Evolutionary conservation across 1,139 yeast genomes (phyloP).

Genomic region (Kodamaea ohmeri): DNA sequence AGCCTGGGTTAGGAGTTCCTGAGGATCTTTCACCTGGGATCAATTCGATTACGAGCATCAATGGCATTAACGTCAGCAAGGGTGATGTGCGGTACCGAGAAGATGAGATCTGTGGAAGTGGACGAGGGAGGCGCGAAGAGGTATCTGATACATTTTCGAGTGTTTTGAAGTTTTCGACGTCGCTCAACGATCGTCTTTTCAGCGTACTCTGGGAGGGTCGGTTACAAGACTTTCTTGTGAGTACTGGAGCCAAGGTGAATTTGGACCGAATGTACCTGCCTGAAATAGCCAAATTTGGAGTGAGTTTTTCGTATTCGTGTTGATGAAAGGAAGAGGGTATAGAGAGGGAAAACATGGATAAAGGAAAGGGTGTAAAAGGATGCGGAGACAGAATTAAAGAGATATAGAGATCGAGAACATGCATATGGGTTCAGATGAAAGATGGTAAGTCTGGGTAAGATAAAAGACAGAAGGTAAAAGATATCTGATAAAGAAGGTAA

Average conservation of each 20-base stretch:
- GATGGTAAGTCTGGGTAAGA: too few species aligned
- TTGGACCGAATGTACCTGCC: slow-evolving; percentile 32
- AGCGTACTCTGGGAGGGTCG: slow-evolving; percentile 87
- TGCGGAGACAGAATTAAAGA: too few species aligned
- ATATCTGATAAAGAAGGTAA: too few species aligned
- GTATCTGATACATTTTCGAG: slow-evolving; percentile 43
- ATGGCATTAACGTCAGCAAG: neutral
- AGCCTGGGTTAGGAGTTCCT: too few species aligned
- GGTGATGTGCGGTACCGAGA: neutral
- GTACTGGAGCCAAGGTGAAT: slow-evolving; percentile 64
- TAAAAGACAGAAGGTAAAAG: too few species aligned
- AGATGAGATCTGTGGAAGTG: neutral
- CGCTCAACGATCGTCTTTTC: slow-evolving; percentile 59
- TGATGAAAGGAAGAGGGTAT: slow-evolving; percentile 10
- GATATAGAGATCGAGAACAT: too few species aligned
- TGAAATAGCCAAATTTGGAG: slow-evolving; percentile 38
- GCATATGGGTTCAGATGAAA: too few species aligned
- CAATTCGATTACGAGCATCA: too few species aligned
- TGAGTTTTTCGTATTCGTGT: slow-evolving; percentile 41
- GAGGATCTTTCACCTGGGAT: too few species aligned
- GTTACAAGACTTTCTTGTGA: slow-evolving; percentile 71
- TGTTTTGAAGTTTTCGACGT: slow-evolving; percentile 73
- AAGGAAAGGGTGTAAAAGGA: too few species aligned
- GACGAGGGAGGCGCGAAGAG: slow-evolving; percentile 4
- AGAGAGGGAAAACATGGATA: neutral